Evolutionary conservation across 2,329 filamentous ascomycete species (phyloP).

Genomic region (Diaporthe sp.): DNA sequence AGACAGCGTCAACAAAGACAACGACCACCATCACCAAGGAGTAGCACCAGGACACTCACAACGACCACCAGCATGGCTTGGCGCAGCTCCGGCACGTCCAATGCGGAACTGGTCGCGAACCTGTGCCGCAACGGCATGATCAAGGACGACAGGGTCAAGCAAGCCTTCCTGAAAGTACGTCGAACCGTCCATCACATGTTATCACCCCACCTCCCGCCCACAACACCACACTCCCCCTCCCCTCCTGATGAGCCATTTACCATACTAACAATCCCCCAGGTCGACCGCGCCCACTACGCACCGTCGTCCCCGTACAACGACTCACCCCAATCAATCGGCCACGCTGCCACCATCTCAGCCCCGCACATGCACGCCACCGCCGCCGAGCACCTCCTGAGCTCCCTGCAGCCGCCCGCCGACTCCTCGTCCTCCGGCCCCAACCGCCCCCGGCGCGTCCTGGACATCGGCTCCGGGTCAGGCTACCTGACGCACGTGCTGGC

Average conservation of each 20-base stretch:
- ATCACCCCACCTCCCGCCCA: neutral
- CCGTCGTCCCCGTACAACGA: slow-evolving; percentile 78
- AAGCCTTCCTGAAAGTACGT: slow-evolving; percentile 82
- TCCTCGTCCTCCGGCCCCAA: accelerated
- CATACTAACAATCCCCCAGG: slow-evolving; percentile 61
- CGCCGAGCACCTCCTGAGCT: slow-evolving; percentile 63
- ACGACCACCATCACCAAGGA: neutral
- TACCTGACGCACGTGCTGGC: slow-evolving; percentile 93
- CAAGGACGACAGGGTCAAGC: slow-evolving; percentile 76
- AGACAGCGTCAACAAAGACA: neutral
- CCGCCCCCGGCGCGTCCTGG: slow-evolving; percentile 70
- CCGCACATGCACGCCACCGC: slow-evolving; percentile 74
- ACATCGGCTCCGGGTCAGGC: slow-evolving; percentile 82
- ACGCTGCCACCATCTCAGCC: slow-evolving; percentile 70
- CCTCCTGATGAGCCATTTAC: neutral
- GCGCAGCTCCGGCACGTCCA: slow-evolving; percentile 83
- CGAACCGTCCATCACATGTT: neutral
- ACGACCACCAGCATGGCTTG: slow-evolving; percentile 80
- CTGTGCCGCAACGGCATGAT: slow-evolving; percentile 81
- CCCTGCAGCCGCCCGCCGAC: slow-evolving; percentile 54
- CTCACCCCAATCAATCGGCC: slow-evolving; percentile 68
- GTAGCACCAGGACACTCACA: neutral
- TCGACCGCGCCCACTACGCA: slow-evolving; percentile 90
- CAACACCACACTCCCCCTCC: neutral
- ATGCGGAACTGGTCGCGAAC: slow-evolving; percentile 83